Base-by-base conservation (phyloP, 805 yeast genomes). In the Kuraishia cidri region DNA sequence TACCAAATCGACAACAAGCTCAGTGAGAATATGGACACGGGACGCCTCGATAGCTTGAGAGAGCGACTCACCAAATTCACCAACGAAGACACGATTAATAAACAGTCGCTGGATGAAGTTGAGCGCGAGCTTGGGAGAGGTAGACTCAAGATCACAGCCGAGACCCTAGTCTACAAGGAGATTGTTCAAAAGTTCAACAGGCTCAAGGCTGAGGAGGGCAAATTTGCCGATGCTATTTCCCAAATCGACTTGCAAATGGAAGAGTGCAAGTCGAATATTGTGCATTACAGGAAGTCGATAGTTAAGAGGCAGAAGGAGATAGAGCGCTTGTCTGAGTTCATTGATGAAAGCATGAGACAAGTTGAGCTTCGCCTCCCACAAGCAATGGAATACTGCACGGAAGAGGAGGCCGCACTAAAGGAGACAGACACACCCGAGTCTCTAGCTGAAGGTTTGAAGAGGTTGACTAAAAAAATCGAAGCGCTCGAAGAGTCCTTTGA, bases 401-500 rank as follows among this genome's bases (percentile, higher is more conserved):
- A 69, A 26, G 74, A 66, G 6, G 69, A 65, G 13, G 66, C 76
- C 1, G 50, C 50, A 3, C 40, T 64, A 2, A 37, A 52, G 4
- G 21, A 17, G 18, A 62, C 57, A 0, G 50, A 66, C 25, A 59
- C 69, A 2, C 52, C 60, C 11, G 72, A 72, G 5, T 60, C 66
- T 2, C 67, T 80, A 9, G 66, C 64, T 16, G 39, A 47, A 3
- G 79, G 75, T 44, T 63, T 74, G 32, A 58, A 55, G 16, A 58
- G 52, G 13, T 60, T 77, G 11, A 64, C 69, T 14, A 44, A 49
- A 22, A 64, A 65, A 14, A 65, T 81, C 12, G 56, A 62, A 31
- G 64, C 60, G 33, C 72, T 77, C 3, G 82, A 80, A 41, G 55
- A 54, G 26, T 54, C 58, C 16, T 50, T 76, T 10, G 84, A 82